phyloP scores from a whole-genome alignment of 2,329 filamentous ascomycete species.

The Alternaria viburni region DNA sequence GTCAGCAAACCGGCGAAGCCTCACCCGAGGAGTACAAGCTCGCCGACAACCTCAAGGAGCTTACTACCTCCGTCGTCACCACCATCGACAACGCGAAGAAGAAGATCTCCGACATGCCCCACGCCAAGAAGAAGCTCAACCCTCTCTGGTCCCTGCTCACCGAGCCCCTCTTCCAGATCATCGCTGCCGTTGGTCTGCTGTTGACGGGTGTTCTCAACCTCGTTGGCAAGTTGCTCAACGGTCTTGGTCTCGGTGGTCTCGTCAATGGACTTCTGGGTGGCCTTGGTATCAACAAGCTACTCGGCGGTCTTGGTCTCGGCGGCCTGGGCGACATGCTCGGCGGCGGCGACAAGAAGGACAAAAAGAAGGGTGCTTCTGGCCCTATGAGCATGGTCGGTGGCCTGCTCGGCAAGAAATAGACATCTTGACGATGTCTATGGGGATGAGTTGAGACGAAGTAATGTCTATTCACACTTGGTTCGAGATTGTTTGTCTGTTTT shows the following conservation, averaged over 20 bases:
- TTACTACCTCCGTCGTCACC: conserved; percentile 79
- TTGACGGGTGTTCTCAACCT: conserved; percentile 83
- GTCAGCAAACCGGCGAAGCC: conserved; percentile 74
- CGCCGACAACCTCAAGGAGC: conserved; percentile 83
- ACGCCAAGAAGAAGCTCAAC: conserved; percentile 93
- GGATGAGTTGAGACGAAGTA: conserved; percentile 15
- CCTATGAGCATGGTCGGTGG: conserved; percentile 56
- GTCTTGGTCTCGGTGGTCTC: conserved; percentile 80
- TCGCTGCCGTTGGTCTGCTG: conserved; percentile 84
- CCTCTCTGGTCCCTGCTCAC: conserved; percentile 83
- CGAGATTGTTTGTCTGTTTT: conserved; percentile 11
- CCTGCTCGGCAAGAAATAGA: conserved; percentile 52
- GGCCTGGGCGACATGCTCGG: conserved; percentile 58
- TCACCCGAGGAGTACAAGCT: conserved; percentile 84
- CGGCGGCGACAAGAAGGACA: conserved; percentile 63
- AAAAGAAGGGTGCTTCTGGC: conserved; percentile 46
- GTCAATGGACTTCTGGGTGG: conserved; percentile 80
- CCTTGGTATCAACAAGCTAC: conserved; percentile 75
- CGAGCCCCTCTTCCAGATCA: conserved; percentile 90
- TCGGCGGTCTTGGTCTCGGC: conserved; percentile 73
- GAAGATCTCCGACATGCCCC: conserved; percentile 88
- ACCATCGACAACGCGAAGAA: conserved; percentile 88
- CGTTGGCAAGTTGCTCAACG: conserved; percentile 79
- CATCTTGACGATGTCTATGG: neutral
- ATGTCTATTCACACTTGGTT: conserved; percentile 18